Conservation (phyloP, 495 filamentous ascomycete species). For the Neurospora pannonica region DNA sequence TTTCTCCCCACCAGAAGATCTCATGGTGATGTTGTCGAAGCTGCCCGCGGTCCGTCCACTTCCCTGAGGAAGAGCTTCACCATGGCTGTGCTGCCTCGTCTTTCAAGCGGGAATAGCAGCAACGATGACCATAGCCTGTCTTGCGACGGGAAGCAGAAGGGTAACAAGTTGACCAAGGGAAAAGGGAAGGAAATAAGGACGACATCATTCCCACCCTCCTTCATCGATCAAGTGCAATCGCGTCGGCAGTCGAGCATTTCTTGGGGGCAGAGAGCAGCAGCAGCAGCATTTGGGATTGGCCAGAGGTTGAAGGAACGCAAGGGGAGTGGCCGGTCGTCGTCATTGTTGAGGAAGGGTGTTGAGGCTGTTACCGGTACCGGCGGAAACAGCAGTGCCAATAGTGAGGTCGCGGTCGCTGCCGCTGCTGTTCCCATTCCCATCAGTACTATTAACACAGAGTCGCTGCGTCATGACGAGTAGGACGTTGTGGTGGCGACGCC, state of each 20-base stretch:
- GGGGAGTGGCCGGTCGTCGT: background rate
- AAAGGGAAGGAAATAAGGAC: background rate
- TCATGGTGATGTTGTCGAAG: background rate
- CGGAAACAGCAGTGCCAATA: background rate
- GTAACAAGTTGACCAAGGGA: slow-evolving; percentile 1
- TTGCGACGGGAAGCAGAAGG: slow-evolving; percentile 1
- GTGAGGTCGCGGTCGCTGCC: background rate
- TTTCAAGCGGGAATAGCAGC: background rate
- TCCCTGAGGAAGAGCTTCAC: background rate
- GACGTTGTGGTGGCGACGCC: slow-evolving; percentile 14
- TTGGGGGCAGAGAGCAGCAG: slow-evolving; percentile 17
- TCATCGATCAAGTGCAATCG: background rate
- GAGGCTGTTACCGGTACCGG: background rate
- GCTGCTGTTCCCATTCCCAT: background rate
- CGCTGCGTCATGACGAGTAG: slow-evolving; percentile 3
- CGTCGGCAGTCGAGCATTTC: background rate
- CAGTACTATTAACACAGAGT: background rate
- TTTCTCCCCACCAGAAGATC: background rate
- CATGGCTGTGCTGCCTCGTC: background rate
- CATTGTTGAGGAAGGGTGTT: background rate
- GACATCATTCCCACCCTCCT: background rate
- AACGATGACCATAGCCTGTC: slow-evolving; percentile 1
- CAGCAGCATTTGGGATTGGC: slow-evolving; percentile 11
- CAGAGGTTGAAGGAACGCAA: slow-evolving; percentile 11
- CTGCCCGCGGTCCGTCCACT: background rate